Conservation (phyloP, 768 basidiomycete species). For the Lentinula sp. region DNA sequence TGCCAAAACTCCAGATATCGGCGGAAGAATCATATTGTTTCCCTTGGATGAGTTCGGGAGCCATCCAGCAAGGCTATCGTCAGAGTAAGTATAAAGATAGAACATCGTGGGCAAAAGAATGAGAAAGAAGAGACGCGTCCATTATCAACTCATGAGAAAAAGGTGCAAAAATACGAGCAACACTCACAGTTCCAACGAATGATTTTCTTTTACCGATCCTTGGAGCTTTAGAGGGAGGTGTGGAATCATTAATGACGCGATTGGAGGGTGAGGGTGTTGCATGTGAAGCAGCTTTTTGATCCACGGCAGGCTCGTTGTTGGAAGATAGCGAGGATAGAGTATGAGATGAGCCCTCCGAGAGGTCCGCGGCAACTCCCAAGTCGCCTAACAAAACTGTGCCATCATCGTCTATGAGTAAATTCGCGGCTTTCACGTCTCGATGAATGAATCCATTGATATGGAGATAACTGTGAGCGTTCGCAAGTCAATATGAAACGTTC, state of each 20-base stretch:
- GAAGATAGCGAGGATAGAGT: slow-evolving; percentile 15
- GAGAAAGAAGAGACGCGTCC: not conserved
- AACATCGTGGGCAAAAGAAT: not conserved
- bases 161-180: not conserved
- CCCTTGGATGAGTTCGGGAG: slow-evolving; percentile 87
- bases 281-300: slow-evolving; percentile 8
- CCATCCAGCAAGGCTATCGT: slow-evolving; percentile 89
- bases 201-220: slow-evolving; percentile 76
- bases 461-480: slow-evolving; percentile 53
- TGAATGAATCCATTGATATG: slow-evolving; percentile 90
- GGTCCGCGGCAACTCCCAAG: slow-evolving; percentile 85
- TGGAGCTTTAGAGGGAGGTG: slow-evolving; percentile 26
- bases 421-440: slow-evolving; percentile 91
- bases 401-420: slow-evolving; percentile 86
- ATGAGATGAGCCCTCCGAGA: slow-evolving; percentile 57
- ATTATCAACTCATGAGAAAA: not conserved
- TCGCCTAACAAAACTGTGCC: slow-evolving; percentile 90
- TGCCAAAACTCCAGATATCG: slow-evolving; percentile 96
- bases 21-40: slow-evolving; percentile 79
- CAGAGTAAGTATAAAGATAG: not conserved
- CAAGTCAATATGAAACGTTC: not conserved
- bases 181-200: slow-evolving; percentile 82
- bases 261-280: slow-evolving; percentile 12
- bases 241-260: slow-evolving; percentile 29
- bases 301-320: slow-evolving; percentile 12